Evolutionary conservation across 768 basidiomycete species (phyloP).

Genomic region (Infundibulicybe gibba): DNA sequence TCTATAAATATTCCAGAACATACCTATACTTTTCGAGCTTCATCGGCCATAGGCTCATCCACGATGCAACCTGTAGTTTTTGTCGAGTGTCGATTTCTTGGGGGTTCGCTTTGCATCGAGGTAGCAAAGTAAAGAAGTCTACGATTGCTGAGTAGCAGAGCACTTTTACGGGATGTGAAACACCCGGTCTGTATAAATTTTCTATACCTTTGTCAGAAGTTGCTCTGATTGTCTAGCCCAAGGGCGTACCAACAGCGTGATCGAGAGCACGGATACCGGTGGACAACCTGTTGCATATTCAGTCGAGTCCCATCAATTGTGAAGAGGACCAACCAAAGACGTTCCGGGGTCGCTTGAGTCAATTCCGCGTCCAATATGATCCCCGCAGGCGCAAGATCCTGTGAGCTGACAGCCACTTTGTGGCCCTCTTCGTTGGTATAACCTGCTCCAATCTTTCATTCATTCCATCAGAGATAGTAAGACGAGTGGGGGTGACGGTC

Average conservation of each 20-base stretch:
- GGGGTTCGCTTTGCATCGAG: conserved; percentile 58
- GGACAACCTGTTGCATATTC: conserved; percentile 51
- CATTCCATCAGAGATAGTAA: not conserved
- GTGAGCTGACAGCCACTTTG: conserved; percentile 57
- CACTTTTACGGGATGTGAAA: conserved; percentile 56
- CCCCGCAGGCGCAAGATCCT: conserved; percentile 61
- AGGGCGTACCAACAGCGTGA: conserved; percentile 63
- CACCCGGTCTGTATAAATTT: conserved; percentile 53
- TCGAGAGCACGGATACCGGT: conserved; percentile 78
- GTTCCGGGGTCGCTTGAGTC: conserved; percentile 68
- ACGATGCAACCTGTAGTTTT: conserved; percentile 68
- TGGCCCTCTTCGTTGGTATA: conserved; percentile 67
- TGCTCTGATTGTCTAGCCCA: not conserved
- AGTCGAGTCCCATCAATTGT: conserved; percentile 5
- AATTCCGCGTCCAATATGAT: conserved; percentile 78
- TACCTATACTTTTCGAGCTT: conserved; percentile 55
- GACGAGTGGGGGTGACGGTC: not conserved
- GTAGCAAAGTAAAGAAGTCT: conserved; percentile 74
- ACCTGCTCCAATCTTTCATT: conserved; percentile 56
- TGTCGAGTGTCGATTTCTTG: conserved; percentile 56
- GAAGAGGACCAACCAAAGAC: conserved; percentile 53
- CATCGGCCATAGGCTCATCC: conserved; percentile 78
- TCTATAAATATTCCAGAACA: conserved; percentile 1
- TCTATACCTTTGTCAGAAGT: conserved; percentile 33
- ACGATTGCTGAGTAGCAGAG: conserved; percentile 64